Percentiles rank a stretch among this genome's conserved stretches.
Conservation (phyloP, 805 yeast genomes). For the Metschnikowia kunwiensis region DNA sequence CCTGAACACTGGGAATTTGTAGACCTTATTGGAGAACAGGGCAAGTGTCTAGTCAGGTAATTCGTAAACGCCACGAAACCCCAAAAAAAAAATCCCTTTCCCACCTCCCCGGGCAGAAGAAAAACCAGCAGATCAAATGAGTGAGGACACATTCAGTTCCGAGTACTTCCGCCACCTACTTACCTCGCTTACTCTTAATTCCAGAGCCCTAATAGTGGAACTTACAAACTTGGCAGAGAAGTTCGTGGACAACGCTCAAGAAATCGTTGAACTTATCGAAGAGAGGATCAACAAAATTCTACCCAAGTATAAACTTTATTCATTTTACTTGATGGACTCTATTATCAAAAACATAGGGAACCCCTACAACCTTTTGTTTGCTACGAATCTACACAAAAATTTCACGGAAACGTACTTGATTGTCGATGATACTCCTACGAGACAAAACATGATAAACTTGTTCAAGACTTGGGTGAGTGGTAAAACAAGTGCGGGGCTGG, state of each 20-base stretch:
- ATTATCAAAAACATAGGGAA: slow-evolving; percentile 43
- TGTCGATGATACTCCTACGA: slow-evolving; percentile 38
- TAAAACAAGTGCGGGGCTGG: slow-evolving; percentile 32
- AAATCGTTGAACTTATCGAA: slow-evolving; percentile 34
- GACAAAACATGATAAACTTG: slow-evolving; percentile 39
- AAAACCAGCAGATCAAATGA: slow-evolving; percentile 3
- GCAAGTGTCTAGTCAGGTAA: slow-evolving; percentile 7
- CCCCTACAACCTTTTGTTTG: slow-evolving; percentile 41
- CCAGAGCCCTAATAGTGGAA: slow-evolving; percentile 38
- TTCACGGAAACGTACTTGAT: slow-evolving; percentile 40
- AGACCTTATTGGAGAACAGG: slow-evolving; percentile 8
- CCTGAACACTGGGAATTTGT: slow-evolving; percentile 8
- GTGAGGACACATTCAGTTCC: slow-evolving; percentile 25
- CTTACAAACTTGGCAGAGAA: slow-evolving; percentile 38
- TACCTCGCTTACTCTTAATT: slow-evolving; percentile 34
- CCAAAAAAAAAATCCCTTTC: no score
- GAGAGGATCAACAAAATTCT: slow-evolving; percentile 34
- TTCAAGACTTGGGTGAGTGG: slow-evolving; percentile 41
- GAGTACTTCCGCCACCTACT: slow-evolving; percentile 32
- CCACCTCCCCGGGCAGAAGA: no score
- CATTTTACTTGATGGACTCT: slow-evolving; percentile 41
- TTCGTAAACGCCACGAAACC: slow-evolving; percentile 7
- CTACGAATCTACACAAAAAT: slow-evolving; percentile 29
- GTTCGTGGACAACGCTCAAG: slow-evolving; percentile 30
- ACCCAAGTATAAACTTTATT: slow-evolving; percentile 35